Conservation (phyloP, 2,329 filamentous ascomycete species). For the Fonsecaea erecta region DNA sequence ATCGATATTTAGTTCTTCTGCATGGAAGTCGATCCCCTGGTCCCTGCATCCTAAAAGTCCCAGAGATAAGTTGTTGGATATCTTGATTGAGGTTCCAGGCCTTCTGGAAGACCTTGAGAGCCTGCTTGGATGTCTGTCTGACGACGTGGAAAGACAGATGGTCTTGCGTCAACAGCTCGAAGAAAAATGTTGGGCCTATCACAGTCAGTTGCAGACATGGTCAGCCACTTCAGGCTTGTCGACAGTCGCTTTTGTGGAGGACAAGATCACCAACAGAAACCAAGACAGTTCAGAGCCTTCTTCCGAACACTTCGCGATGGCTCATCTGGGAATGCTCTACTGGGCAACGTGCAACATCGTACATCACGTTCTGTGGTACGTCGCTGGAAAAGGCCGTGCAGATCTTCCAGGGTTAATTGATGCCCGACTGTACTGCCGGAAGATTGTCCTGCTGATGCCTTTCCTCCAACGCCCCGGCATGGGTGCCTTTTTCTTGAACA, state of each 20-base stretch:
- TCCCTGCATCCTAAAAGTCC: conserved; percentile 11
- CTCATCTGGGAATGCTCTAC: conserved; percentile 25
- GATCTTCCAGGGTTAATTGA: conserved; percentile 6
- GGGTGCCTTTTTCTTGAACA: conserved; percentile 13
- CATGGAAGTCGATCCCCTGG: conserved; percentile 18
- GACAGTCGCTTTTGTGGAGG: conserved; percentile 12
- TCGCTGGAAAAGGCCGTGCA: not conserved
- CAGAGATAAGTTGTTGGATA: conserved; percentile 17
- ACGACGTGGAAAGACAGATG: not conserved
- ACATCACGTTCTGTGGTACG: conserved; percentile 17
- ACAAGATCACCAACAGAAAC: not conserved
- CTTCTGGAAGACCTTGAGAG: conserved; percentile 13
- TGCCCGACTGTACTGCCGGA: conserved; percentile 8
- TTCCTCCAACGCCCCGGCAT: conserved; percentile 11
- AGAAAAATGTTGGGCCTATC: conserved; percentile 15
- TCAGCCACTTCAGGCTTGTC: conserved; percentile 13
- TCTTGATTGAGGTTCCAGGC: conserved; percentile 16
- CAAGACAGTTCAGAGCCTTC: conserved; percentile 1
- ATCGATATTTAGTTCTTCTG: conserved; percentile 7
- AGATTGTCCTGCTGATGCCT: conserved; percentile 14
- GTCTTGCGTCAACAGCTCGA: conserved; percentile 12
- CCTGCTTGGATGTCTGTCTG: conserved; percentile 8
- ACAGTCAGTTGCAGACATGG: conserved; percentile 14
- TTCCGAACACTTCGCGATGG: conserved; percentile 19
- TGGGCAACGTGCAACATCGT: conserved; percentile 25